These are phyloP conservation scores for Fraxinus xanthoxyloides DNA, from an alignment of 305 asterid genomes.

Conservation along the genomic window DNA sequence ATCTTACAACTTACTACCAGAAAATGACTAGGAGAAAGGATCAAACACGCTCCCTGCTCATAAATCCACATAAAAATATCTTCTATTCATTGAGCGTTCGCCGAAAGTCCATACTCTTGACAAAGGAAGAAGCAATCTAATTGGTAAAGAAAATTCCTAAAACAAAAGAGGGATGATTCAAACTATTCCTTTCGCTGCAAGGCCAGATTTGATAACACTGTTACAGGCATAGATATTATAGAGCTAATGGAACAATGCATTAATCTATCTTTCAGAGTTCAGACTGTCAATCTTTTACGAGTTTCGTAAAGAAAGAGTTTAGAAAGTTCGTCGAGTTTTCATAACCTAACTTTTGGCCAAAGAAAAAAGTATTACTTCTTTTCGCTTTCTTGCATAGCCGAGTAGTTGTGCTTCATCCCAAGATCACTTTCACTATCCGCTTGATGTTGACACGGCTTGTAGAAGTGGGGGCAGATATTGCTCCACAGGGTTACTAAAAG, in stretches of 20 bases:
- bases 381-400: constrained; percentile 77
- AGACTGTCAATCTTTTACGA: not conserved
- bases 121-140: not conserved
- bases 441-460: constrained; percentile 59
- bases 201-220: not conserved
- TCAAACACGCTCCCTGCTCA: not conserved
- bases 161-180: not conserved
- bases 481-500: constrained; percentile 71
- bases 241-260: not conserved
- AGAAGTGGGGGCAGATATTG: constrained; percentile 73
- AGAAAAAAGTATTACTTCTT: constrained; percentile 49
- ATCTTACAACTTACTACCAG: not conserved
- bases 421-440: constrained; percentile 71
- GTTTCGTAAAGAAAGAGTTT: constrained; percentile 1
- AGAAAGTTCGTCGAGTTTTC: not conserved
- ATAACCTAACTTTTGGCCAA: constrained; percentile 6
- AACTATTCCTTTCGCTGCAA: not conserved
- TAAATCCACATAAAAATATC: not conserved
- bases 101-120: not conserved
- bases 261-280: not conserved
- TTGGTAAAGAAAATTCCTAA: not conserved
- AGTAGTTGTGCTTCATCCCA: constrained; percentile 73
- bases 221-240: not conserved
- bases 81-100: not conserved
- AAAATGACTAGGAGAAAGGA: not conserved